Evolutionary conservation across 345 rosid genomes (phyloP).

Genomic region (Clausena lansium): DNA sequence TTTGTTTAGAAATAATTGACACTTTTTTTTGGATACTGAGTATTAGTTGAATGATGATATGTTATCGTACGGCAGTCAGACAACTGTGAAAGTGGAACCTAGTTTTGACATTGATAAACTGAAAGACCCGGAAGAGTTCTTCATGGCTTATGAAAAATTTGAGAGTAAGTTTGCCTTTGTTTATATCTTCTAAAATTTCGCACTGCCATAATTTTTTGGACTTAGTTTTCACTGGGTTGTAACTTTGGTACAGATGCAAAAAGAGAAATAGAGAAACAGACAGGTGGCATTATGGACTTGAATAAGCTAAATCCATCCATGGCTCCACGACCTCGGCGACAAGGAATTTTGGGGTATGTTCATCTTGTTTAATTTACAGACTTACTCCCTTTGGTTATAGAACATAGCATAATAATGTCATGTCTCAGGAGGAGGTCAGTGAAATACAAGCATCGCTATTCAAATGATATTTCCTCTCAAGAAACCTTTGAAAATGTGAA

Average conservation of each 20-base stretch:
- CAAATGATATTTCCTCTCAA: constrained; percentile 29
- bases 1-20: neutral
- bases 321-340: constrained; percentile 54
- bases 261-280: constrained; percentile 71
- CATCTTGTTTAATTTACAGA: neutral
- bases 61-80: constrained; percentile 46
- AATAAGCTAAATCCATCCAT: constrained; percentile 33
- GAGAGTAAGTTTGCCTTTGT: constrained; percentile 47
- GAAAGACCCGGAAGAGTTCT: constrained; percentile 67
- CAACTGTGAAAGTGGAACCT: constrained; percentile 41
- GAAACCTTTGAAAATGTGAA: constrained; percentile 34
- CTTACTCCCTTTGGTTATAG: neutral
- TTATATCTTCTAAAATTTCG: neutral
- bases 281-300: constrained; percentile 39
- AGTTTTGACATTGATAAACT: constrained; percentile 55
- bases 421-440: constrained; percentile 46
- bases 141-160: constrained; percentile 56
- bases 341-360: constrained; percentile 61
- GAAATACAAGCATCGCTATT: constrained; percentile 47
- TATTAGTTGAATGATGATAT: constrained; percentile 5
- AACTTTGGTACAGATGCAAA: constrained; percentile 49
- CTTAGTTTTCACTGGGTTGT: constrained; percentile 6
- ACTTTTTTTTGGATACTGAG: neutral
- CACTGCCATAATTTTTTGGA: constrained; percentile 7
- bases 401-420: constrained; percentile 13